Base-by-base conservation (phyloP, 164 flowering plant species). In the Akebia trifoliata region DNA sequence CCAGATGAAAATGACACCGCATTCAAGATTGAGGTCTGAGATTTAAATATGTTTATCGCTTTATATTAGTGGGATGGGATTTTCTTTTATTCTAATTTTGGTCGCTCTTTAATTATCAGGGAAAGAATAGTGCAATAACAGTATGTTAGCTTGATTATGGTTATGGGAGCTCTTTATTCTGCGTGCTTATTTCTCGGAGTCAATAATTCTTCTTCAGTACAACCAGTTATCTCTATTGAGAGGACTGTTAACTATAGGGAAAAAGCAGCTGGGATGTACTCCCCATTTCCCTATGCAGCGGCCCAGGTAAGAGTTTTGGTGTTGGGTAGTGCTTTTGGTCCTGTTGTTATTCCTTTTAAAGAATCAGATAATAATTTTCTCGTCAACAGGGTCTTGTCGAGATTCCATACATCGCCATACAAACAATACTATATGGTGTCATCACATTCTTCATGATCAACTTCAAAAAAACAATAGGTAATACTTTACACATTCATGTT, bases 171-270 rank as follows among this genome's bases (percentile, higher is more conserved):
- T n/a, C n/a, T n/a, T n/a, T n/a, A n/a, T n/a, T n/a, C n/a, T n/a
- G n/a, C n/a, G n/a, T n/a, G n/a, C n/a, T n/a, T n/a, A n/a, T n/a
- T n/a, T n/a, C n/a, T n/a, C n/a, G n/a, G n/a, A n/a, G n/a, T n/a
- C n/a, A n/a, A n/a, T n/a, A n/a, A n/a, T n/a, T n/a, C n/a, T n/a
- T n/a, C n/a, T n/a, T n/a, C n/a, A n/a, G n/a, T n/a, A n/a, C n/a
- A n/a, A n/a, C n/a, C n/a, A n/a, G n/a, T n/a, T n/a, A n/a, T n/a
- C n/a, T n/a, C n/a, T n/a, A n/a, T n/a, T n/a, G n/a, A n/a, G n/a
- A n/a, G n/a, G 56, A 87, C 90, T 8, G 95, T 90, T 20, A 87
- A 75, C 67, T 90, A 87, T 67, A 61, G 97, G 56, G 97, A 90
- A 69, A 85, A 48, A 63, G 93, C 93, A 48, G 84, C 92, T 46